These are phyloP conservation scores for Syzygium aqueum DNA, from an alignment of 345 rosid species.

Conservation along the genomic window DNA sequence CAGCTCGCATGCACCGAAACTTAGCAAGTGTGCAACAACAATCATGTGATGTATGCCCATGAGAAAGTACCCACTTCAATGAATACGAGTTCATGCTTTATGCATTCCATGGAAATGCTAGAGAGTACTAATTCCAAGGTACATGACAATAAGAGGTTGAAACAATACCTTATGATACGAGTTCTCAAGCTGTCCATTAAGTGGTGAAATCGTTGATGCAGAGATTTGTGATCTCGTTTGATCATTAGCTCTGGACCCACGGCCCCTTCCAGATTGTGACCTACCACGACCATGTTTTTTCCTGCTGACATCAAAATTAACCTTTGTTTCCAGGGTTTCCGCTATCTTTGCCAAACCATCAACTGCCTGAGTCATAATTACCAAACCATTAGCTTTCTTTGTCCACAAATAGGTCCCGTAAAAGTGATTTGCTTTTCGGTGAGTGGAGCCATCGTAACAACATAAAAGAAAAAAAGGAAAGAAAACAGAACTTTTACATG, in stretches of 20 bases:
- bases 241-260: constrained; percentile 67
- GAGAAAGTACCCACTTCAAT: background rate
- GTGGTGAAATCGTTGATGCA: constrained; percentile 29
- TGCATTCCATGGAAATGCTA: background rate
- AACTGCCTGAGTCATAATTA: constrained; percentile 28
- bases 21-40: background rate
- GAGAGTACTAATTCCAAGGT: background rate
- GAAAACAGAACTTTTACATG: background rate
- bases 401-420: background rate
- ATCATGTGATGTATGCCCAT: background rate
- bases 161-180: constrained; percentile 46
- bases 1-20: background rate
- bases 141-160: background rate
- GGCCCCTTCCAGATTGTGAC: constrained; percentile 75
- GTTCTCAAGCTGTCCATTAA: constrained; percentile 66
- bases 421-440: background rate
- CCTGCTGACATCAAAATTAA: constrained; percentile 42
- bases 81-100: background rate
- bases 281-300: constrained; percentile 86
- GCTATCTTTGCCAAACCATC: constrained; percentile 62
- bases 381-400: background rate
- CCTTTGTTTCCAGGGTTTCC: constrained; percentile 45
- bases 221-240: constrained; percentile 45
- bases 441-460: background rate
- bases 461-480: background rate